phyloP scores from a whole-genome alignment of 768 basidiomycete genomes.

The Galerina sulciceps region DNA sequence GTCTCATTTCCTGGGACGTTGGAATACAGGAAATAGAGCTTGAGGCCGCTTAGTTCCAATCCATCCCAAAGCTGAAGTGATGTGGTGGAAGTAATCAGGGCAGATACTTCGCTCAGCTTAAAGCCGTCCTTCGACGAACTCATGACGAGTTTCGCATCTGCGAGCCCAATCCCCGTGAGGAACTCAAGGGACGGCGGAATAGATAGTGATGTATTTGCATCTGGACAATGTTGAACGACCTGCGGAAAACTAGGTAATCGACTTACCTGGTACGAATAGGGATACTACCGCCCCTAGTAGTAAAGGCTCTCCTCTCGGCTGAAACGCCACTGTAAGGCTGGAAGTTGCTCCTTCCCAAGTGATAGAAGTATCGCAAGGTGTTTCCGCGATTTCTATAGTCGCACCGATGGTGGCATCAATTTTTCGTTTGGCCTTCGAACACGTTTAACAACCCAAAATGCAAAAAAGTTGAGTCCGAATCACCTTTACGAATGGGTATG shows the following conservation, averaged over 20 bases:
- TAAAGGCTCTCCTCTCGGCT: background rate
- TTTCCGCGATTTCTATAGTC: background rate
- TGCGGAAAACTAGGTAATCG: background rate
- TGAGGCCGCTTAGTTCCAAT: background rate
- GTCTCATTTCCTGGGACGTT: background rate
- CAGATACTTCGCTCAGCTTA: background rate
- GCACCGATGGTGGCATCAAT: background rate
- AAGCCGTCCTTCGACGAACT: background rate
- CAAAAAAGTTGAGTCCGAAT: background rate
- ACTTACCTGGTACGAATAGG: background rate
- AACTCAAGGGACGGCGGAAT: background rate
- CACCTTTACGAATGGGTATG: background rate
- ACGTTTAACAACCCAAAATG: background rate
- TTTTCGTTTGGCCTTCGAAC: background rate
- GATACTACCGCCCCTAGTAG: background rate
- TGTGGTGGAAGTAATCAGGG: background rate
- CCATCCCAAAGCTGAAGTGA: background rate
- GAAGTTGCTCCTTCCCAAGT: background rate
- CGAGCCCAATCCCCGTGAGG: background rate
- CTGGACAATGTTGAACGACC: background rate
- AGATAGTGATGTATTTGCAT: background rate
- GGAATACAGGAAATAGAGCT: background rate
- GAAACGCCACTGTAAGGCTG: background rate
- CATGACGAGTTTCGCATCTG: background rate
- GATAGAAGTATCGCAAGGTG: background rate